phyloP scores from a whole-genome alignment of 805 yeast genomes.

The Spathaspora passalidarum region DNA sequence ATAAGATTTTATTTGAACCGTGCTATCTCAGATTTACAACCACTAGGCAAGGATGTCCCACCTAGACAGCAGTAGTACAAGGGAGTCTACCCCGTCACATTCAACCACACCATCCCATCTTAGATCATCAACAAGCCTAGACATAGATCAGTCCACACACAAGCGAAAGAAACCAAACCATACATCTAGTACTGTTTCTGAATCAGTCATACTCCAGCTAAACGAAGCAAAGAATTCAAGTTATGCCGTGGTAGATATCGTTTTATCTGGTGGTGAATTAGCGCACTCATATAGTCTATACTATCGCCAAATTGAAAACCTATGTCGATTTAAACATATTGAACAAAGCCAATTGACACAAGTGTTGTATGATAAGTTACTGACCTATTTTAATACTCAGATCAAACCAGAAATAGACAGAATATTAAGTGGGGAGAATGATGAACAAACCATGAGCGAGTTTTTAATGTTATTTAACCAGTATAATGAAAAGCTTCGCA shows the following conservation, averaged over 20 bases:
- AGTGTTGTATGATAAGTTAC: slow-evolving; percentile 12
- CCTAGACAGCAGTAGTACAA: no score
- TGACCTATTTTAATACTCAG: not conserved
- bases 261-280: slow-evolving; percentile 16
- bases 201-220: slow-evolving; percentile 3
- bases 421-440: not conserved
- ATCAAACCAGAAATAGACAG: not conserved
- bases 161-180: slow-evolving; percentile 19
- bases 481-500: slow-evolving; percentile 24
- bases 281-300: slow-evolving; percentile 21
- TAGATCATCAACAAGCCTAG: not conserved
- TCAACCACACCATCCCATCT: slow-evolving; percentile 4
- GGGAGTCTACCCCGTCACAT: slow-evolving; percentile 8
- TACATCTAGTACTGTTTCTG: not conserved
- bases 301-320: slow-evolving; percentile 26
- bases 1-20: no score
- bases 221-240: slow-evolving; percentile 9
- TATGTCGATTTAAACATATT: slow-evolving; percentile 28
- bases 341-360: slow-evolving; percentile 30
- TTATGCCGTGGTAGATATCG: slow-evolving; percentile 15
- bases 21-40: no score
- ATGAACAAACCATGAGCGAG: not conserved
- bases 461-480: slow-evolving; percentile 15
- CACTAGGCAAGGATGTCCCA: not conserved
- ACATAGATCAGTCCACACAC: slow-evolving; percentile 5